Evolutionary conservation across 176 grass and related monocot species (phyloP).

Genomic region (Canna indica): DNA sequence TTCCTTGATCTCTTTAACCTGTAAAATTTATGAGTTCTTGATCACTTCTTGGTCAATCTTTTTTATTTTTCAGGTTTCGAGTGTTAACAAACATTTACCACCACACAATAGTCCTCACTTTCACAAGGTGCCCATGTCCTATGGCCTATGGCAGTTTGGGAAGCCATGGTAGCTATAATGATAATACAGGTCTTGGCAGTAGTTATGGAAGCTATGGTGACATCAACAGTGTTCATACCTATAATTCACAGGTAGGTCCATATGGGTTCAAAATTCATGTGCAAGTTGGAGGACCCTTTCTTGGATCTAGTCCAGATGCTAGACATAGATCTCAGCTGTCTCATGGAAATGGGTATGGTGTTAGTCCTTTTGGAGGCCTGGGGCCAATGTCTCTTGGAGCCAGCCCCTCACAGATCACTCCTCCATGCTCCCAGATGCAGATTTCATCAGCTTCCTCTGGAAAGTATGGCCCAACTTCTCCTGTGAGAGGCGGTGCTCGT

Average conservation of each 20-base stretch:
- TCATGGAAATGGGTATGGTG: constrained; percentile 55
- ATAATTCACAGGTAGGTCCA: constrained; percentile 60
- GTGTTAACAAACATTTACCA: constrained; percentile 40
- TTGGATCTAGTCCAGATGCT: constrained; percentile 81
- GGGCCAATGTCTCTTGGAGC: constrained; percentile 75
- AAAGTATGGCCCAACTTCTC: constrained; percentile 61
- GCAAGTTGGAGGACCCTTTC: constrained; percentile 68
- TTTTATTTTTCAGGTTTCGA: constrained; percentile 54
- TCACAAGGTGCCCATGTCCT: constrained; percentile 61
- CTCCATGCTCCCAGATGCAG: constrained; percentile 67
- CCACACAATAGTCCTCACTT: constrained; percentile 46
- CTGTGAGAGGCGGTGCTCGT: constrained; percentile 46
- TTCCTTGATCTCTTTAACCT: constrained; percentile 5
- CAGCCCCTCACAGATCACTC: constrained; percentile 91
- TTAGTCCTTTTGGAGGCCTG: constrained; percentile 57
- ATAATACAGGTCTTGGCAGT: constrained; percentile 48
- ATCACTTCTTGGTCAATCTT: not conserved
- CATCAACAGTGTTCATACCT: constrained; percentile 39
- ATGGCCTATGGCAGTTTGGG: constrained; percentile 69
- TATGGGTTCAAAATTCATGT: constrained; percentile 63
- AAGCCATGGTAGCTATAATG: constrained; percentile 75
- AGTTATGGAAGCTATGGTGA: constrained; percentile 87
- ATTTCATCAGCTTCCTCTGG: constrained; percentile 34
- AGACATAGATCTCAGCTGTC: constrained; percentile 56
- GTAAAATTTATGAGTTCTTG: not conserved